Evolutionary conservation across 2,329 filamentous ascomycete species (phyloP), one percentile per base, ranked within the genome.

Genomic region (Phyllosticta ampelicida): DNA sequence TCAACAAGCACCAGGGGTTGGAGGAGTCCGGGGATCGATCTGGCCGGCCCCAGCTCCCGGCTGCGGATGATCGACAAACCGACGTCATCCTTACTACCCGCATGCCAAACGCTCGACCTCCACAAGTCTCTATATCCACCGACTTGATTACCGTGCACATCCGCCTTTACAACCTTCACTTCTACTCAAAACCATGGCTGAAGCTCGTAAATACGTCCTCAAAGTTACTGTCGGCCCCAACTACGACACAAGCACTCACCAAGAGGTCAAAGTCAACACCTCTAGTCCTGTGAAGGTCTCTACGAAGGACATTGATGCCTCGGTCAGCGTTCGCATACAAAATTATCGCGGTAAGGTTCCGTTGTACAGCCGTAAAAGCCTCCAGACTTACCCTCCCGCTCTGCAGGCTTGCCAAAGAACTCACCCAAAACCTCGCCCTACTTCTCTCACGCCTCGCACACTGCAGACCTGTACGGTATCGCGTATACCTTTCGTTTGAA

Each of bases 381-480:
- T 21, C 52, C 16, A 11, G 51, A 18, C 56, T 53, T 13, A 60
- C 20, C 10, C 19, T 16, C 9, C 10, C 20, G 8, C 19, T 16
- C 9, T 9, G 5, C 58, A 80, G 87, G 90, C n/a, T 78, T 92
- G n/a, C 89, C 90, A 1, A 74, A 77, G 51, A 72, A 75, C 63
- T 89, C 88, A 0, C 87, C 89, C 0, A 67, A 74, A 3, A 86
- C 86, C 0, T 88, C 86, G 9, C 74, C 85, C 1, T 96, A 96
- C 75, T 96, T 97, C 77, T 76, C 79, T 13, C 75, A 82, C 5
- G 81, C 85, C 5, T 79, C 82, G 18, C 90, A 95, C 70, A 76
- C 75, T 20, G 76, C 78, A 62, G 91, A 96, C 72, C 87, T 90
- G 69, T 96, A 96, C 77, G 89, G 85, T 65, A 90, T 97, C 65